These are phyloP conservation scores for Marasmius sp. DNA, from an alignment of 1,284 basidiomycete genomes.

Conservation along the genomic window DNA sequence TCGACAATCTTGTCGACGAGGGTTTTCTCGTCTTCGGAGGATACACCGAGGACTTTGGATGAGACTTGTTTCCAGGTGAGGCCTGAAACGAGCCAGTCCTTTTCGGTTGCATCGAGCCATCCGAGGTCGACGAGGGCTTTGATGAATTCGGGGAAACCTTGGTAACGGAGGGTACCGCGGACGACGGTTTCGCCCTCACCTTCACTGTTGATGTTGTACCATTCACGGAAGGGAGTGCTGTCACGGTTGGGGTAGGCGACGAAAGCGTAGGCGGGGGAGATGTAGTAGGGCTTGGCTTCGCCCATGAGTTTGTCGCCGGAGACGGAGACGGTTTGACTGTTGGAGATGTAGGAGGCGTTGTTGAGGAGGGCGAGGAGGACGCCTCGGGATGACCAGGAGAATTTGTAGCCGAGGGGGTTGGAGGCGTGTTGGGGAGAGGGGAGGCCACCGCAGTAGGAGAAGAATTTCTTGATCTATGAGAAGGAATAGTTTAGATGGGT, in stretches of 20 bases:
- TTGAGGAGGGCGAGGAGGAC: conserved; percentile 95
- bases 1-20: conserved; percentile 74
- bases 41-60: conserved; percentile 74
- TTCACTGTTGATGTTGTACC: conserved; percentile 76
- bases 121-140: conserved; percentile 86
- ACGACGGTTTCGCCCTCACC: conserved; percentile 88
- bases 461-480: conserved; percentile 84
- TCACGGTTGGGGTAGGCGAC: conserved; percentile 98
- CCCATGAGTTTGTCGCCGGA: conserved; percentile 79
- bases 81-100: conserved; percentile 77
- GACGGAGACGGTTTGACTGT: conserved; percentile 67
- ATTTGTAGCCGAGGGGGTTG: conserved; percentile 99
- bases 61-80: conserved; percentile 85
- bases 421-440: conserved; percentile 88
- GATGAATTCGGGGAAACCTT: conserved; percentile 98
- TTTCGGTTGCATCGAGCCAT: conserved; percentile 77
- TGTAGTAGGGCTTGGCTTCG: conserved; percentile 91
- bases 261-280: conserved; percentile 94
- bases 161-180: conserved; percentile 93
- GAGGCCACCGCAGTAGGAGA: conserved; percentile 96
- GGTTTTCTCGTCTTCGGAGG: conserved; percentile 53
- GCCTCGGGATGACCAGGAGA: conserved; percentile 98
- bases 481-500: neutral
- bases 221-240: conserved; percentile 84
- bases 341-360: conserved; percentile 79